A percentile compares a stretch with the other conserved stretches of the same genome.
Evolutionary conservation across 2,329 filamentous ascomycete species (phyloP).

Genomic region (Hortaea sp.): DNA sequence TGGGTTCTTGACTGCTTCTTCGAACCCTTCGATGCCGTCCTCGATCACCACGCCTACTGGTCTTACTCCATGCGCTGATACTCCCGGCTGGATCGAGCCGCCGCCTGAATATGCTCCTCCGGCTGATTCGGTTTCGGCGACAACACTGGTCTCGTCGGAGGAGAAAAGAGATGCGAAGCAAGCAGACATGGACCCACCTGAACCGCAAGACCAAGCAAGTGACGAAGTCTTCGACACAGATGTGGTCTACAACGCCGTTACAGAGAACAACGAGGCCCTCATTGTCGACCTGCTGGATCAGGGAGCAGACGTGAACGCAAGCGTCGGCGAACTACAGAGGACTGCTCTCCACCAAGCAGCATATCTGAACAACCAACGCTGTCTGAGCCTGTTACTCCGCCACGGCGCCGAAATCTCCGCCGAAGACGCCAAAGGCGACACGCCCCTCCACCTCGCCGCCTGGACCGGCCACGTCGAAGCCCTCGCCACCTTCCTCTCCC

Average conservation of each 20-base stretch:
- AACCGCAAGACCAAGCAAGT: slow-evolving; percentile 5
- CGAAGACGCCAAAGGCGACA: slow-evolving; percentile 19
- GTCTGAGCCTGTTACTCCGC: slow-evolving; percentile 12
- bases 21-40: neutral
- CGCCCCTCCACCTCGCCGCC: slow-evolving; percentile 18
- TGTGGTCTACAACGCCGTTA: slow-evolving; percentile 15
- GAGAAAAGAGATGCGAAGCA: slow-evolving; percentile 11
- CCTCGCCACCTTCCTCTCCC: slow-evolving; percentile 12
- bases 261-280: slow-evolving; percentile 10
- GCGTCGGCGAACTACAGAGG: slow-evolving; percentile 16
- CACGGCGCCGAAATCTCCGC: slow-evolving; percentile 13
- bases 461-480: slow-evolving; percentile 21
- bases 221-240: slow-evolving; percentile 9
- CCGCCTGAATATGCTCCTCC: slow-evolving; percentile 21
- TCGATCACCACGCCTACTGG: slow-evolving; percentile 8
- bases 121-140: neutral
- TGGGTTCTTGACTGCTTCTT: neutral
- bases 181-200: slow-evolving; percentile 1
- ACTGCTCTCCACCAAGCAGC: slow-evolving; percentile 22
- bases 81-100: slow-evolving; percentile 18
- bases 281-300: slow-evolving; percentile 10
- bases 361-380: slow-evolving; percentile 14
- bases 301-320: slow-evolving; percentile 8
- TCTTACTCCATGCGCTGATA: slow-evolving; percentile 13
- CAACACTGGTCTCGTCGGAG: neutral